Conservation (phyloP, 768 basidiomycete species). For the Lentinus tigrinus region DNA sequence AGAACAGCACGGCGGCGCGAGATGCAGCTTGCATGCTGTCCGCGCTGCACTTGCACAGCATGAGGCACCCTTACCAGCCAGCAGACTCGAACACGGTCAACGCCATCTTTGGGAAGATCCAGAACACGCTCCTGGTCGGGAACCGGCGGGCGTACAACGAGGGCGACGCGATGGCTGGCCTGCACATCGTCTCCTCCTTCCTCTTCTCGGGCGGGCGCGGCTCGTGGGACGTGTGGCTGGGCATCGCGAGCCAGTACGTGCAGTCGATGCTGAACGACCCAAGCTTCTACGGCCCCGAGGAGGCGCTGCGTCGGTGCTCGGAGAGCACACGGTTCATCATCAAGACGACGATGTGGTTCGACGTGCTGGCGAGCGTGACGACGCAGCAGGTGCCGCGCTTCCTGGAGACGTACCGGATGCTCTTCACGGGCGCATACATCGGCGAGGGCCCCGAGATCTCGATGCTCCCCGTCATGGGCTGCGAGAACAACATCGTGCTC, state of each 20-base stretch:
- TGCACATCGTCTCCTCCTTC: conserved; percentile 73
- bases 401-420: conserved; percentile 48
- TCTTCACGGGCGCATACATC: conserved; percentile 54
- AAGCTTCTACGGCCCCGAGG: conserved; percentile 38
- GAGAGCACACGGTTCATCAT: conserved; percentile 69
- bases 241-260: conserved; percentile 59
- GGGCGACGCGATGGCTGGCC: conserved; percentile 76
- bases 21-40: conserved; percentile 65
- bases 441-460: conserved; percentile 42
- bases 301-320: conserved; percentile 43
- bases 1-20: conserved; percentile 43
- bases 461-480: conserved; percentile 87
- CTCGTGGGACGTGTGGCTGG: conserved; percentile 65
- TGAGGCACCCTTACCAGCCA: conserved; percentile 18
- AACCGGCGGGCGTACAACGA: conserved; percentile 36
- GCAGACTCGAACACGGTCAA: conserved; percentile 12
- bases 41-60: conserved; percentile 47
- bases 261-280: conserved; percentile 42
- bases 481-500: conserved; percentile 76
- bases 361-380: conserved; percentile 78
- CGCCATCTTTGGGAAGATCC: conserved; percentile 23
- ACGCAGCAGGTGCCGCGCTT: conserved; percentile 59
- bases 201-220: conserved; percentile 78
- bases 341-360: conserved; percentile 86
- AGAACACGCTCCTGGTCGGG: conserved; percentile 10